Conservation (phyloP, 192 early-diverging fungal genomes). For the Spizellomyces sp. region DNA sequence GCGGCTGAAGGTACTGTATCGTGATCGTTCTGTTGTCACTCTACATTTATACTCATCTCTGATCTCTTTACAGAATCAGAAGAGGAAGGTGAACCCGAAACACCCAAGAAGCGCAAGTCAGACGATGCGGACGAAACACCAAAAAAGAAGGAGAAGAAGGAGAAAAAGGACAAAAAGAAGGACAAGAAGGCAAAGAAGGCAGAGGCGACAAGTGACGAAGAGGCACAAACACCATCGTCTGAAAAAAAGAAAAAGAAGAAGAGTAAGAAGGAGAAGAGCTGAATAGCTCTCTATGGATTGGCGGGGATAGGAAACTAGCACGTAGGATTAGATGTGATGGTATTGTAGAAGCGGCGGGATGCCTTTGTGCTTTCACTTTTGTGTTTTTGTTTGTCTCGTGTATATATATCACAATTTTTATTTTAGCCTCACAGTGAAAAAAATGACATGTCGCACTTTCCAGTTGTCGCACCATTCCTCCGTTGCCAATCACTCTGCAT, state of each 20-base stretch:
- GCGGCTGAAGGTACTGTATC: slow-evolving; percentile 52
- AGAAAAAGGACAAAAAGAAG: slow-evolving; percentile 35
- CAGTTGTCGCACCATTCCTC: too few species aligned
- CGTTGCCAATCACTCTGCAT: too few species aligned
- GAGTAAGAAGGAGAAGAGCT: neutral
- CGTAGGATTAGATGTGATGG: too few species aligned
- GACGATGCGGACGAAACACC: slow-evolving; percentile 34
- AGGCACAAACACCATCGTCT: neutral
- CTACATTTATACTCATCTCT: slow-evolving; percentile 43
- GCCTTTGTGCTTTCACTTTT: too few species aligned
- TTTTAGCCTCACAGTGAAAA: too few species aligned
- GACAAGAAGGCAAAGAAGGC: slow-evolving; percentile 33
- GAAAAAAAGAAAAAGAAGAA: slow-evolving; percentile 10
- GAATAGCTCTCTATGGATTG: too few species aligned
- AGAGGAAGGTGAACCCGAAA: slow-evolving; percentile 42
- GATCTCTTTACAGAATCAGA: slow-evolving; percentile 44
- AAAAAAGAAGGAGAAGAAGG: slow-evolving; percentile 10
- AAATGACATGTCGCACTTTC: too few species aligned
- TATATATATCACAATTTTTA: too few species aligned
- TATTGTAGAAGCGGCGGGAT: too few species aligned
- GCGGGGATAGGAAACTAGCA: too few species aligned
- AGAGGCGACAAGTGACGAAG: slow-evolving; percentile 2
- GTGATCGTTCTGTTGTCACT: slow-evolving; percentile 10
- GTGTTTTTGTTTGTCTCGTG: too few species aligned
- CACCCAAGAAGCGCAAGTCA: slow-evolving; percentile 59